Base-by-base conservation (phyloP, 2,329 filamentous ascomycete genomes). In the Drechslerella dactyloides region DNA sequence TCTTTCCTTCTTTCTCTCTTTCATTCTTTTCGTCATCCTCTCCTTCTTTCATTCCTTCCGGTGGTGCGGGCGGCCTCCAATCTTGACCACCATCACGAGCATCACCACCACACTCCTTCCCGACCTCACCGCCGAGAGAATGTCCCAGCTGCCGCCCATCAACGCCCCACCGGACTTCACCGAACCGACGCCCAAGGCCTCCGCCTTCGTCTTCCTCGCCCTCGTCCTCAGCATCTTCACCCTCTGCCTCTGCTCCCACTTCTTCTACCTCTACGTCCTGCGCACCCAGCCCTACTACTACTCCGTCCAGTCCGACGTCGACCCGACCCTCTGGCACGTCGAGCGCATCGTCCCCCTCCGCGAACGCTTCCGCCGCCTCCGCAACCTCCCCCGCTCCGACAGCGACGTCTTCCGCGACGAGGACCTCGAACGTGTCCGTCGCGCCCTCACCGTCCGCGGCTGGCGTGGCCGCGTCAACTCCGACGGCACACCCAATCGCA, bases 241-340 rank as follows among this genome's bases (percentile, higher is more conserved):
- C 19, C 60, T 72, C 48, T 55, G 61, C 37, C 7, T 72, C 52
- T 51, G 52, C 56, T 65, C 68, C 17, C 68, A 72, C 56, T 72
- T 65, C 60, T 65, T 72, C 56, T 65, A 72, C 27, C 60, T 72
- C 52, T 72, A 72, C 55, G 56, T 72, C 40, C 10, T 72, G 40
- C 60, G 68, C 4, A 52, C 30, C 7, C 54, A 65, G 30, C 68
- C 68, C 1, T 72, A 72, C 42, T 72, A 65, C 55, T 72, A 72
- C 56, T 63, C 58, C 51, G 68, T 72, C 50, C 68, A 72, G 51
- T 65, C 60, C 13, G 68, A 72, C 51, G 24, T 72, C 13, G 68
- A 72, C 55, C 68, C 68, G n/a, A 65, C 68, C 5, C 30, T 72
- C 33, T 72, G 68, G 68, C 68, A 72, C 53, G 68, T 72, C 19